Evolutionary conservation across 2,329 filamentous ascomycete genomes (phyloP), one percentile per base, ranked within the genome.

Genomic region (Nemania sp.): DNA sequence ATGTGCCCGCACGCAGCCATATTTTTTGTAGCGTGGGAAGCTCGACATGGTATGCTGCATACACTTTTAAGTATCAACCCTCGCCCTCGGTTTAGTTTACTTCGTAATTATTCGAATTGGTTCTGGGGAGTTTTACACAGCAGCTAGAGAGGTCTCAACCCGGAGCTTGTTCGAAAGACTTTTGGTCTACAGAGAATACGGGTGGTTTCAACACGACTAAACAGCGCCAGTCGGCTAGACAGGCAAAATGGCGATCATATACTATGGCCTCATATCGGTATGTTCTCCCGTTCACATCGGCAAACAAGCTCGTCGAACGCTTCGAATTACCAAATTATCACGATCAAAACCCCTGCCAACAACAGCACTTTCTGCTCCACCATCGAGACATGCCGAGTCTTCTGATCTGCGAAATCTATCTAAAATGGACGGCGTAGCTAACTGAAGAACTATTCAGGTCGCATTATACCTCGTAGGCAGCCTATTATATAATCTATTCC

Each of bases 401-500:
- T n/a, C n/a, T n/a, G n/a, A n/a, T n/a, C n/a, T n/a, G n/a, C n/a
- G n/a, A n/a, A n/a, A n/a, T n/a, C n/a, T n/a, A n/a, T n/a, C n/a
- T n/a, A n/a, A n/a, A n/a, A n/a, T n/a, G n/a, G n/a, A 15, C 6
- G 4, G 14, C 3, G 4, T 20, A 45, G 39, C 59, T 65, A 39
- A 64, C 43, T 19, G 26, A 6, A 28, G 6, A 28, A 28, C 26
- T 51, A 8, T 49, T n/a, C 12, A 66, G 64, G 49, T 26, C 49
- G 31, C 45, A n/a, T 23, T 54, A 12, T 66, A 63, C 24, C 23
- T 63, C 3, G 11, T 64, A 20, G 61, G 56, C 46, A 50, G 3
- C 15, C 34, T 50, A n/a, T 42, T 68, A 30, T 66, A 68, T 49
- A 64, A 66, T 24, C 24, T 70, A 6, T 66, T 64, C 54, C 54